phyloP scores from a whole-genome alignment of 768 basidiomycete species.

The Pseudohyphozyma bogoriensis region DNA sequence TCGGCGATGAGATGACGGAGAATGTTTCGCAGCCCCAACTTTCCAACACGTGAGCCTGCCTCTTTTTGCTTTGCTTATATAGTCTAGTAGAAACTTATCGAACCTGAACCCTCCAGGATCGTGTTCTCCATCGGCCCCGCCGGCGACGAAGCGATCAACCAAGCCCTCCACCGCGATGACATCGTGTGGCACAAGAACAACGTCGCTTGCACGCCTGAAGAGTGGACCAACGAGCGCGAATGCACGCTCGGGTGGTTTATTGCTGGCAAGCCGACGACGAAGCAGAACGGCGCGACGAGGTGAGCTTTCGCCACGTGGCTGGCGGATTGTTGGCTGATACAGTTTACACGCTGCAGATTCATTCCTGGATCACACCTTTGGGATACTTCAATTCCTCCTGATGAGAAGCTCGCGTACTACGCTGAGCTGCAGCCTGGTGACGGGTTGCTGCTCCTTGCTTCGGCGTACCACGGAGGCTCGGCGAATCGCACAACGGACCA shows the following conservation, averaged over 20 bases:
- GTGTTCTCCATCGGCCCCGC: neutral
- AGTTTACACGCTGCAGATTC: neutral
- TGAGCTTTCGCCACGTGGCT: too few species aligned
- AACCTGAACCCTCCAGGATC: neutral
- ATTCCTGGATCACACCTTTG: slow-evolving; percentile 1
- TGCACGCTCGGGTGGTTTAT: neutral
- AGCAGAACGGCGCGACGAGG: neutral
- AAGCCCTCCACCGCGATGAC: neutral
- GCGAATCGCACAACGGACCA: neutral
- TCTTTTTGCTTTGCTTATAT: neutral
- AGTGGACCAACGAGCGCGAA: neutral
- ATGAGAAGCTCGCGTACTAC: neutral
- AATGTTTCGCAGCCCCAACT: neutral
- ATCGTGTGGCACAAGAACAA: neutral
- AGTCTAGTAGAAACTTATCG: too few species aligned
- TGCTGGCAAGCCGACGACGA: neutral
- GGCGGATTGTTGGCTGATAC: neutral
- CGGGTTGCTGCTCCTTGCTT: neutral
- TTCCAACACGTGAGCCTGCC: neutral
- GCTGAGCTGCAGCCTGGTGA: slow-evolving; percentile 1
- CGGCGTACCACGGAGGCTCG: neutral
- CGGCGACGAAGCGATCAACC: neutral
- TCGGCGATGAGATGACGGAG: neutral
- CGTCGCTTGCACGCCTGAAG: neutral
- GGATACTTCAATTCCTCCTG: neutral